Percentiles rank a stretch among this genome's conserved stretches.
phyloP scores from a whole-genome alignment of 1,284 basidiomycete species.

The Tremellales sp. region DNA sequence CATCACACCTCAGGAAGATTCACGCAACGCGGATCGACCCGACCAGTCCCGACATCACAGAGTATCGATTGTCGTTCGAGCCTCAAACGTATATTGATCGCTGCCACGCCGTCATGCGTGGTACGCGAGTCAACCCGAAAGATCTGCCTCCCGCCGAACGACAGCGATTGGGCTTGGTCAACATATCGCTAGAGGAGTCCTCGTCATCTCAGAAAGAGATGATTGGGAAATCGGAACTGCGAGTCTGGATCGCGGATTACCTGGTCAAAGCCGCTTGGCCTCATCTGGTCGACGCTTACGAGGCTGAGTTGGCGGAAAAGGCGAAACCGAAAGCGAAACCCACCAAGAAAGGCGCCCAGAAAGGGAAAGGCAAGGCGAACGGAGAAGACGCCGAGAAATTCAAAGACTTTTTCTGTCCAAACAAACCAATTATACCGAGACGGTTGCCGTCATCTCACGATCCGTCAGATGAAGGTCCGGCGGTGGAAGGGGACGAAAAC shows the following conservation, averaged over 20 bases:
- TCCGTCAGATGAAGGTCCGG: background rate
- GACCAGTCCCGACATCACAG: conserved; percentile 24
- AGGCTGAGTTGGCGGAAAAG: conserved; percentile 17
- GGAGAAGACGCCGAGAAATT: conserved; percentile 13
- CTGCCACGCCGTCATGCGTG: conserved; percentile 37
- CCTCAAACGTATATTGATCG: conserved; percentile 21
- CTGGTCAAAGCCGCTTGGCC: conserved; percentile 36
- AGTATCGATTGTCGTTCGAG: conserved; percentile 38
- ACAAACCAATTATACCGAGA: background rate
- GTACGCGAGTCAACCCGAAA: conserved; percentile 29
- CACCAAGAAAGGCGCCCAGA: background rate
- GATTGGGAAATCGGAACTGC: conserved; percentile 19
- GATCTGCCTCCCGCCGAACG: conserved; percentile 16
- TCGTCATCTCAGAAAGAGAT: background rate
- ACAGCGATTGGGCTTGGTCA: conserved; percentile 27
- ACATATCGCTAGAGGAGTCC: conserved; percentile 2
- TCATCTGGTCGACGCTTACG: conserved; percentile 21
- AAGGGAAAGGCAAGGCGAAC: conserved; percentile 5
- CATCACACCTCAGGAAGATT: conserved; percentile 33
- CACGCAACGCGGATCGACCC: conserved; percentile 30
- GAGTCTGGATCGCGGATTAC: conserved; percentile 35
- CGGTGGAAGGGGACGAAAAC: conserved; percentile 10
- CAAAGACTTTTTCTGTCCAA: conserved; percentile 14
- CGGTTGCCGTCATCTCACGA: background rate
- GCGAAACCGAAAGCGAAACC: conserved; percentile 7